phyloP scores from a whole-genome alignment of 768 basidiomycete genomes.

The Symmetrospora coprosmae region DNA sequence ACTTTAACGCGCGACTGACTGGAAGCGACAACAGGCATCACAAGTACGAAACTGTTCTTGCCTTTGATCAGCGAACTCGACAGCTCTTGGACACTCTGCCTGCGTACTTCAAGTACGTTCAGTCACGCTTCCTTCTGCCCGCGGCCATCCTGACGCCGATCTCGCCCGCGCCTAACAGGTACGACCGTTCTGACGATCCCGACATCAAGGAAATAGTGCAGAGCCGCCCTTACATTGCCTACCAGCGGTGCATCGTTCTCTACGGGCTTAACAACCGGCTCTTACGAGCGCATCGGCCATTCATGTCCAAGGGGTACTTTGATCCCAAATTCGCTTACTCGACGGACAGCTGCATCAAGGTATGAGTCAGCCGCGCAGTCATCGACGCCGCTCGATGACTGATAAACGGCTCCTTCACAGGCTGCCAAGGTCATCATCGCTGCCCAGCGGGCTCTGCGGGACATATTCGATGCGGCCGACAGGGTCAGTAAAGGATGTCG shows the following conservation, averaged over 20 bases:
- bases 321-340: conserved; percentile 19
- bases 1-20: conserved; percentile 13
- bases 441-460: conserved; percentile 11
- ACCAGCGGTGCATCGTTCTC: conserved; percentile 17
- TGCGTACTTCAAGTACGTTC: conserved; percentile 7
- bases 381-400: neutral
- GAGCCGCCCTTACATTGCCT: conserved; percentile 13
- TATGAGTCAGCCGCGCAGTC: neutral
- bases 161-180: too few relatives aligned
- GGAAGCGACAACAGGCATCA: conserved; percentile 8
- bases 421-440: conserved; percentile 20
- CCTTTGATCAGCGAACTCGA: conserved; percentile 17
- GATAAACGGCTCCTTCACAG: neutral
- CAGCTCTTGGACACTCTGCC: conserved; percentile 5
- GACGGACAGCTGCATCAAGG: conserved; percentile 16
- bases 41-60: conserved; percentile 21
- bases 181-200: conserved; percentile 19
- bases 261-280: conserved; percentile 20
- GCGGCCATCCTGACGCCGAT: neutral
- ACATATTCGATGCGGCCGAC: conserved; percentile 19
- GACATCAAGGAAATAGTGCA: conserved; percentile 1
- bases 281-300: conserved; percentile 15
- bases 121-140: too few relatives aligned
- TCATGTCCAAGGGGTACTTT: conserved; percentile 14
- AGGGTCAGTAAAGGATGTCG: conserved; percentile 6